Conservation (phyloP, 1,284 basidiomycete genomes). For the Ustilago sp. region DNA sequence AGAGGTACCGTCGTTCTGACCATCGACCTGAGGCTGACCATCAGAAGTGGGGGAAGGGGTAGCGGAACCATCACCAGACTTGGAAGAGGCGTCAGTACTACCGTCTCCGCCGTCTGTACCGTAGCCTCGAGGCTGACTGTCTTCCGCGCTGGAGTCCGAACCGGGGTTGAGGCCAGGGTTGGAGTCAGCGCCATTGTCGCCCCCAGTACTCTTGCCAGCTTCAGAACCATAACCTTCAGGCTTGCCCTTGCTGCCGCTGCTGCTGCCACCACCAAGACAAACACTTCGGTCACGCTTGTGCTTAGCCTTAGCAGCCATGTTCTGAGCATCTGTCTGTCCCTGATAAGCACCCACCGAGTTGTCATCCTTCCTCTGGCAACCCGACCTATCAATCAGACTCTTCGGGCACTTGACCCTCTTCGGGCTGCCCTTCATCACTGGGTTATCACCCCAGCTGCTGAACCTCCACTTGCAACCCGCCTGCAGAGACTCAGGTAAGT, state of each 20-base stretch:
- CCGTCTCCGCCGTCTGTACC: background rate
- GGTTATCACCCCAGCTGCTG: conserved; percentile 38
- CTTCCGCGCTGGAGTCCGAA: background rate
- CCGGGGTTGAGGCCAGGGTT: conserved; percentile 6
- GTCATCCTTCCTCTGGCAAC: conserved; percentile 52
- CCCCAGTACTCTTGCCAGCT: background rate
- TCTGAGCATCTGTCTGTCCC: conserved; percentile 14
- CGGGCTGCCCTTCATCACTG: conserved; percentile 19
- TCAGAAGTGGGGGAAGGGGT: background rate
- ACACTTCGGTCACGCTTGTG: conserved; percentile 48
- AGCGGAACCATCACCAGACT: background rate
- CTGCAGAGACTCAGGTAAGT: conserved; percentile 32
- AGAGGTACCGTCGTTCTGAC: too few species aligned
- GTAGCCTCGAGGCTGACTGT: background rate
- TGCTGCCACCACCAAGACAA: conserved; percentile 22
- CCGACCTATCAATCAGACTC: conserved; percentile 44
- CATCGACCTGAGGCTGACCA: background rate
- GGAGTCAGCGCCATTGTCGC: background rate
- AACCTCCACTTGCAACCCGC: conserved; percentile 43
- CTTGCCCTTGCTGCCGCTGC: background rate
- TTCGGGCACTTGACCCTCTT: conserved; percentile 41
- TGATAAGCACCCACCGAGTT: conserved; percentile 18
- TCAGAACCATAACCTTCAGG: conserved; percentile 1
- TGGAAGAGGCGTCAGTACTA: background rate
- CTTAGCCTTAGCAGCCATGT: conserved; percentile 16